Percentiles rank a stretch among this genome's conserved stretches.
phyloP scores from a whole-genome alignment of 331 rosid species.

The Saraca asoca region DNA sequence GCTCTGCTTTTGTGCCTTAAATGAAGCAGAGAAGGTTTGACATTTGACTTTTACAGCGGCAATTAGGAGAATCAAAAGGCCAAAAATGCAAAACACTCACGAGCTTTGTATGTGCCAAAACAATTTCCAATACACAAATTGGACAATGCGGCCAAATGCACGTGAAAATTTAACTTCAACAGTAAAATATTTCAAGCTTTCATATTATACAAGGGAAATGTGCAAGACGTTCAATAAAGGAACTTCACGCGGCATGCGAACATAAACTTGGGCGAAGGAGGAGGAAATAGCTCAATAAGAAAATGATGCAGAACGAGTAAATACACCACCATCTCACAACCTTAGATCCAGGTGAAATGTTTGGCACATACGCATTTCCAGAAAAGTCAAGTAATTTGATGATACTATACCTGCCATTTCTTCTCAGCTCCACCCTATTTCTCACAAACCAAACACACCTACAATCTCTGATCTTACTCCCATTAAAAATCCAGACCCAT shows the following conservation, averaged over 20 bases:
- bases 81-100: conserved; percentile 19
- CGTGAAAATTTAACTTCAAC: background rate
- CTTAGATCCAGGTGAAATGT: conserved; percentile 5
- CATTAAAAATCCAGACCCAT: conserved; percentile 1
- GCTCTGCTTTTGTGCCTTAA: conserved; percentile 33
- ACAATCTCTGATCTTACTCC: conserved; percentile 10
- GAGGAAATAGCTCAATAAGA: background rate
- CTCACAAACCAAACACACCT: conserved; percentile 22
- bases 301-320: background rate
- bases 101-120: conserved; percentile 7
- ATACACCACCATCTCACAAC: background rate
- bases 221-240: background rate
- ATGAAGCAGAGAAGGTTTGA: conserved; percentile 4
- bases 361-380: background rate
- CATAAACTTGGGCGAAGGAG: background rate
- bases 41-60: conserved; percentile 5
- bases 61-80: conserved; percentile 12
- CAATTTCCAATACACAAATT: background rate
- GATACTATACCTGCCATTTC: background rate
- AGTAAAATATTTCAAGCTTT: background rate
- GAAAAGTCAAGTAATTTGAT: background rate
- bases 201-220: background rate
- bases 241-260: too few species aligned
- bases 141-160: conserved; percentile 1
- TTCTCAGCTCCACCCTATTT: background rate